phyloP scores from a whole-genome alignment of 345 rosid genomes.

The Hirschfeldia incana region DNA sequence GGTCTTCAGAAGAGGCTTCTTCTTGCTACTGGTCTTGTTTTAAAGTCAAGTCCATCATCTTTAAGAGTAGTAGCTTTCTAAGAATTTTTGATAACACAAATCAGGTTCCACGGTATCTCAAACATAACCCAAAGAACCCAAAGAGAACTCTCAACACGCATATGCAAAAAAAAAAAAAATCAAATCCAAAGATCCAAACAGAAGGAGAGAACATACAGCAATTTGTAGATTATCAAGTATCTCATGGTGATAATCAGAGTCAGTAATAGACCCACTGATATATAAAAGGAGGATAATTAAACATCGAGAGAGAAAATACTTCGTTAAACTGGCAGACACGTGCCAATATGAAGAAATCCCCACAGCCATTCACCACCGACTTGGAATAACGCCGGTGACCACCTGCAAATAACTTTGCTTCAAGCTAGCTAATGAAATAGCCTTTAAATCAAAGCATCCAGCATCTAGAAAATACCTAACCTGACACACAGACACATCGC shows the following conservation, averaged over 20 bases:
- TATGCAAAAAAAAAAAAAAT: neutral
- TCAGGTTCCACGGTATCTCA: conserved; percentile 88
- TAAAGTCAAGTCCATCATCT: conserved; percentile 69
- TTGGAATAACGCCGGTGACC: neutral
- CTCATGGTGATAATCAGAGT: conserved; percentile 76
- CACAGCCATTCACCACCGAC: neutral
- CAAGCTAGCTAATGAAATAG: neutral
- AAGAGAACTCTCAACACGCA: neutral
- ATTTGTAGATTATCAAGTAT: conserved; percentile 71
- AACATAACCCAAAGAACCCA: conserved; percentile 71
- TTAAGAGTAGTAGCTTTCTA: conserved; percentile 67
- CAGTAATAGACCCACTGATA: conserved; percentile 74
- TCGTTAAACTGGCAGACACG: too few species aligned
- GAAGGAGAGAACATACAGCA: conserved; percentile 48
- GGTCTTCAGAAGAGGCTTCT: conserved; percentile 71
- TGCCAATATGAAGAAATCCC: neutral
- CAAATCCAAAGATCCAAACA: neutral
- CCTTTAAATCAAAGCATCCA: neutral
- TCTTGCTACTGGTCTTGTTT: conserved; percentile 72
- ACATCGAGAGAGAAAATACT: neutral
- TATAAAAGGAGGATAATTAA: neutral
- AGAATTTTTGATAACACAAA: conserved; percentile 72
- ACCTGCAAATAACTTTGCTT: neutral
- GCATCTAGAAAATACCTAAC: neutral
- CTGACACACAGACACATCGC: neutral